Conservation (phyloP, 2,329 filamentous ascomycete genomes). For the Cercospora zeina region DNA sequence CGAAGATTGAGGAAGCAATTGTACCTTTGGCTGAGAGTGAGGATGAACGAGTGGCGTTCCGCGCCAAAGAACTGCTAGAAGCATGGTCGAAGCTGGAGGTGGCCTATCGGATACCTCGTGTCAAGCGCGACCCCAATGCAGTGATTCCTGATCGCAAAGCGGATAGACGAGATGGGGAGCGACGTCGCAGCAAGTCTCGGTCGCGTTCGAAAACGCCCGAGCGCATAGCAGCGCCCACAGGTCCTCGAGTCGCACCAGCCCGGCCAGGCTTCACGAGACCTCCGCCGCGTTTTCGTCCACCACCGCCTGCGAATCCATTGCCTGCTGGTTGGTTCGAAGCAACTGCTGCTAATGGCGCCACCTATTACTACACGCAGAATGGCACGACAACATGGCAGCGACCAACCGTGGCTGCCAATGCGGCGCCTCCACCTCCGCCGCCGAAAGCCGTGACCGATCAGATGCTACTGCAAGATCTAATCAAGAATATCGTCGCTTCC, state of each 20-base stretch:
- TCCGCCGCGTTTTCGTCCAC: constrained; percentile 45
- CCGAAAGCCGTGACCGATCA: constrained; percentile 70
- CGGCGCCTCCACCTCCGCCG: constrained; percentile 57
- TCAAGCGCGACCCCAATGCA: constrained; percentile 74
- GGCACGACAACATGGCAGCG: constrained; percentile 80
- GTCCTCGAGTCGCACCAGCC: constrained; percentile 57
- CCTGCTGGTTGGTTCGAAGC: constrained; percentile 86
- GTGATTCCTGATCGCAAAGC: constrained; percentile 54
- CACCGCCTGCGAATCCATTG: constrained; percentile 56
- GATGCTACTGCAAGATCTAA: constrained; percentile 71
- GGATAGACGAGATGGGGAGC: constrained; percentile 57
- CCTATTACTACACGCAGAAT: constrained; percentile 81
- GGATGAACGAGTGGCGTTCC: constrained; percentile 67
- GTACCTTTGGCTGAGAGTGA: constrained; percentile 66
- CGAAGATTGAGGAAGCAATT: constrained; percentile 85
- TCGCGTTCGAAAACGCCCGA: constrained; percentile 52
- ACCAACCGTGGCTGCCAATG: constrained; percentile 65
- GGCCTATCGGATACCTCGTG: constrained; percentile 87
- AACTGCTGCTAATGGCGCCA: constrained; percentile 66
- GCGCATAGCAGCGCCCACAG: constrained; percentile 52
- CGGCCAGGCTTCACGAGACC: constrained; percentile 59
- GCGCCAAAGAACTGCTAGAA: constrained; percentile 70
- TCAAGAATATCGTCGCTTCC: constrained; percentile 63
- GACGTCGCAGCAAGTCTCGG: constrained; percentile 51
- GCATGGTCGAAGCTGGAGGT: constrained; percentile 88